Conservation (phyloP, 2,329 filamentous ascomycete genomes). For the Stagonosporopsis cucurbitacearum region DNA sequence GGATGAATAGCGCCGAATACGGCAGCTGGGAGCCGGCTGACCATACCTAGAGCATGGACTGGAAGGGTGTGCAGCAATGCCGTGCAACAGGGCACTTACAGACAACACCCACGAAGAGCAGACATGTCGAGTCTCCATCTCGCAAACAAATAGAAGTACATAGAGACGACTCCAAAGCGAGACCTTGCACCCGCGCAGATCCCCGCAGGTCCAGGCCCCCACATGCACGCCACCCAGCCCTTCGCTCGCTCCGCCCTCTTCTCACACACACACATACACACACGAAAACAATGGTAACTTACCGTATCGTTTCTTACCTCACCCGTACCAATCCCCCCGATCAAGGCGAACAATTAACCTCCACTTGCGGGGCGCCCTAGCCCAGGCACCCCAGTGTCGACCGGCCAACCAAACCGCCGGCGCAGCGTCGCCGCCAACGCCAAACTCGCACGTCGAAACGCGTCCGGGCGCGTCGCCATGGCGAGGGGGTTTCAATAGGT, state of each 20-base stretch:
- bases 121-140: background rate
- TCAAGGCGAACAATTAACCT: background rate
- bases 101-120: background rate
- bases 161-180: background rate
- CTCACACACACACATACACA: too few relatives aligned
- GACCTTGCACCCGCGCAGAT: background rate
- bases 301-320: background rate
- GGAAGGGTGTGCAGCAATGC: background rate
- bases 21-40: background rate
- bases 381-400: constrained; percentile 1
- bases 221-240: constrained; percentile 3
- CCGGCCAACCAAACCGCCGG: constrained; percentile 2
- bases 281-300: background rate
- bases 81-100: background rate
- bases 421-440: constrained; percentile 5
- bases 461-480: constrained; percentile 21
- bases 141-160: background rate
- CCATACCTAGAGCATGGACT: background rate
- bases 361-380: background rate
- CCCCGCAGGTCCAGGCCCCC: background rate
- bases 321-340: background rate
- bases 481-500: constrained; percentile 4
- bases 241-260: background rate
- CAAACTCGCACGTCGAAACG: constrained; percentile 21
- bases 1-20: background rate